These are phyloP conservation scores for Aspergillus sp. DNA, from an alignment of 2,329 filamentous ascomycete genomes.

Conservation along the genomic window DNA sequence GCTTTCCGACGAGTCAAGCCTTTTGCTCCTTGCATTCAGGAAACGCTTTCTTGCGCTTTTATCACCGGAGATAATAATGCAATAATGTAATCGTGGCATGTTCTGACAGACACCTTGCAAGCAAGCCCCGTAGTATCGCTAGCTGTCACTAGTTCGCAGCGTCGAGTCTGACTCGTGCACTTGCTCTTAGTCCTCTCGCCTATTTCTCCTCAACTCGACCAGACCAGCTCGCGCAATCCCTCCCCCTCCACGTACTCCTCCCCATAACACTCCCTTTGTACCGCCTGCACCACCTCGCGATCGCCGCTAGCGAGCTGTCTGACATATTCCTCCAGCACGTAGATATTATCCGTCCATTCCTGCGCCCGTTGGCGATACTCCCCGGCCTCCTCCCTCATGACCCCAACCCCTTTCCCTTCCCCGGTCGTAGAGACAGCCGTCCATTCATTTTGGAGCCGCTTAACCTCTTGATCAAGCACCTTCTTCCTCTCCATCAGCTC, in stretches of 20 bases:
- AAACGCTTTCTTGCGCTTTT: neutral
- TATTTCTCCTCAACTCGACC: neutral
- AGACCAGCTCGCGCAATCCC: conserved; percentile 50
- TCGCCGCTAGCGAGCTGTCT: conserved; percentile 46
- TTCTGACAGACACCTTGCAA: neutral
- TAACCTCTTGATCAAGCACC: conserved; percentile 35
- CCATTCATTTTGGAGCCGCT: conserved; percentile 34
- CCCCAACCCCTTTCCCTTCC: conserved; percentile 40
- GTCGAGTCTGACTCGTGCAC: conserved; percentile 5
- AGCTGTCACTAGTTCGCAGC: neutral
- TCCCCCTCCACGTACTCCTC: conserved; percentile 61
- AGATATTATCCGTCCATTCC: conserved; percentile 52
- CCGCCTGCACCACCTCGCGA: conserved; percentile 46
- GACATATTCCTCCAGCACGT: conserved; percentile 48
- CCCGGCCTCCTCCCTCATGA: conserved; percentile 39
- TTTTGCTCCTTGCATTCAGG: neutral
- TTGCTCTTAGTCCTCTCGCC: neutral
- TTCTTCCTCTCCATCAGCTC: conserved; percentile 27
- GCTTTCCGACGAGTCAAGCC: neutral
- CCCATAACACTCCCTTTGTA: conserved; percentile 56
- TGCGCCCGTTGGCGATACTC: conserved; percentile 31
- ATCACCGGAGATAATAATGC: neutral
- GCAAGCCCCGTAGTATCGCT: neutral
- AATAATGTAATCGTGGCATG: neutral
- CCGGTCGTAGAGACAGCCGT: conserved; percentile 23